phyloP scores from a whole-genome alignment of 352 stramenopile genomes.

The Pythium aristosporum region DNA sequence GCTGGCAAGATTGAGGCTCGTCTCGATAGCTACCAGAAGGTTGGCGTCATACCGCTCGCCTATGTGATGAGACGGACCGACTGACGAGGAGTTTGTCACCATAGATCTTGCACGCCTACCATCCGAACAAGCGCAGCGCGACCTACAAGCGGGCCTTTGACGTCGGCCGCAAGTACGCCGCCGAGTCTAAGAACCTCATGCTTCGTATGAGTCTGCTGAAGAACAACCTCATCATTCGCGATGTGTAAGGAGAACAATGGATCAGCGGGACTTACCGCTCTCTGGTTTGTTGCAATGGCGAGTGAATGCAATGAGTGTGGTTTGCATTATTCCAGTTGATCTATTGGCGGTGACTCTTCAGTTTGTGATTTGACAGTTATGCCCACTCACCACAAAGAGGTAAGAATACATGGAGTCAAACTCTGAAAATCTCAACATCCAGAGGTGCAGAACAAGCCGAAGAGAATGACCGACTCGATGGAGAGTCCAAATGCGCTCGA shows the following conservation, averaged over 20 bases:
- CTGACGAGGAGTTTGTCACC: background rate
- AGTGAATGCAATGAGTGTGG: constrained; percentile 6
- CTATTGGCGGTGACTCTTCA: constrained; percentile 5
- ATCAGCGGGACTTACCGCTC: background rate
- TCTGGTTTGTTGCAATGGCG: background rate
- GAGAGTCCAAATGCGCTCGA: background rate
- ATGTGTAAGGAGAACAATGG: constrained; percentile 35
- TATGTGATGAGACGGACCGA: background rate
- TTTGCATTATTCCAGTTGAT: background rate
- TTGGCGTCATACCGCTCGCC: constrained; percentile 14
- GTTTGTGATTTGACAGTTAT: constrained; percentile 6
- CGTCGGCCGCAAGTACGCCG: constrained; percentile 78
- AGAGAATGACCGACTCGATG: background rate
- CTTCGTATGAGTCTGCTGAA: constrained; percentile 87
- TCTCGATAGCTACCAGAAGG: constrained; percentile 89
- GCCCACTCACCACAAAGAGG: background rate
- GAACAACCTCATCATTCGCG: constrained; percentile 80
- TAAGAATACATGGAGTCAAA: background rate
- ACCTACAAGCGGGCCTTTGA: constrained; percentile 82
- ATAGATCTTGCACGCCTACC: constrained; percentile 78
- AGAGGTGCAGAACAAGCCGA: background rate
- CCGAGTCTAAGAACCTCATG: constrained; percentile 78
- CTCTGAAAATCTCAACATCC: background rate
- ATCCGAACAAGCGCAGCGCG: constrained; percentile 72
- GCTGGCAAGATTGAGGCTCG: constrained; percentile 71